phyloP scores from a whole-genome alignment of 371 early-diverging fungal genomes.

The Lichtheimia corymbifera region DNA sequence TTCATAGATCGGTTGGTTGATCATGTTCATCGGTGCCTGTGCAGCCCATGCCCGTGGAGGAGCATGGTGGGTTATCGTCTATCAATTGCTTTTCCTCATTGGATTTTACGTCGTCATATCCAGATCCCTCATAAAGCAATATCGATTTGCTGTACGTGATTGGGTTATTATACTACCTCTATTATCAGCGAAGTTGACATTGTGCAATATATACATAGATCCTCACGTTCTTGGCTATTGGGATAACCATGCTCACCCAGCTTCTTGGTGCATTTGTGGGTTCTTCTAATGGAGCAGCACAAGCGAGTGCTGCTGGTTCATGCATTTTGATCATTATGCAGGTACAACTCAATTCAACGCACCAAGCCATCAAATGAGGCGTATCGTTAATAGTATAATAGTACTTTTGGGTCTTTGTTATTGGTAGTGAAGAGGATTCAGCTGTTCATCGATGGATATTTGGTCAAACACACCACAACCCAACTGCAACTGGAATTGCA shows the following conservation, averaged over 20 bases:
- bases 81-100: constrained; percentile 18
- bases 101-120: constrained; percentile 16
- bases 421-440: constrained; percentile 72
- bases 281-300: constrained; percentile 13
- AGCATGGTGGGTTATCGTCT: constrained; percentile 27
- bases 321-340: constrained; percentile 59
- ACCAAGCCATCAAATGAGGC: not conserved
- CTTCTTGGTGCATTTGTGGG: constrained; percentile 24
- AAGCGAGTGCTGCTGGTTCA: constrained; percentile 59
- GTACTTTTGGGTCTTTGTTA: constrained; percentile 70
- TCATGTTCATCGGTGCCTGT: constrained; percentile 16
- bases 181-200: not conserved
- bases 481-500: not conserved
- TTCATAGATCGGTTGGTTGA: constrained; percentile 23
- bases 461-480: constrained; percentile 1
- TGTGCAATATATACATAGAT: constrained; percentile 37
- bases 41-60: constrained; percentile 15
- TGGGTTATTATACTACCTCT: not conserved
- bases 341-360: constrained; percentile 5
- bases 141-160: constrained; percentile 15
- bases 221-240: constrained; percentile 56
- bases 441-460: constrained; percentile 32
- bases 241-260: constrained; percentile 53
- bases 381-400: constrained; percentile 21
- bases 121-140: constrained; percentile 12